phyloP scores from a whole-genome alignment of 176 grass and related monocot species.

The Chloris gayana region DNA sequence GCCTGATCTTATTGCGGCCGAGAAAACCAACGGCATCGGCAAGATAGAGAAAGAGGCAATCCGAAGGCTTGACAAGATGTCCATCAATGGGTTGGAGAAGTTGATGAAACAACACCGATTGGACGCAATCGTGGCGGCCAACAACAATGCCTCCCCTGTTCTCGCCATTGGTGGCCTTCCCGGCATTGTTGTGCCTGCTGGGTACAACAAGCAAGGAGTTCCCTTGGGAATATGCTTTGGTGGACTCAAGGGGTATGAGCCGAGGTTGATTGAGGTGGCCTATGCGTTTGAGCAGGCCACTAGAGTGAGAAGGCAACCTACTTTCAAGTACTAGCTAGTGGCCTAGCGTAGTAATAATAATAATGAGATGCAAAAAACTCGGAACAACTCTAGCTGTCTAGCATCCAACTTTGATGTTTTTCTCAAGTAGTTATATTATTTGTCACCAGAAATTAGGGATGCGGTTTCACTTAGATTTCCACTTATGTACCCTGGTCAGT shows the following conservation, averaged over 20 bases:
- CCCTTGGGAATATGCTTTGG: constrained; percentile 65
- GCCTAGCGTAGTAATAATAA: too few relatives aligned
- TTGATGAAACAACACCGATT: constrained; percentile 39
- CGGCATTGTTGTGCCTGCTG: constrained; percentile 59
- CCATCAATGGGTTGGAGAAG: constrained; percentile 32
- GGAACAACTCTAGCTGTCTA: too few relatives aligned
- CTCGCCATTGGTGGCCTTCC: constrained; percentile 55
- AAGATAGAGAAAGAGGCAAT: constrained; percentile 15
- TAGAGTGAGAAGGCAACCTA: constrained; percentile 42
- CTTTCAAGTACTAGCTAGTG: constrained; percentile 2
- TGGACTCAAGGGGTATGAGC: constrained; percentile 56
- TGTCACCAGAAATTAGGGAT: too few relatives aligned
- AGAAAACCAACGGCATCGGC: constrained; percentile 33
- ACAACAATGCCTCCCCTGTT: not conserved
- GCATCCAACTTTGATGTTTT: too few relatives aligned
- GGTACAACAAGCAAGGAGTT: constrained; percentile 41
- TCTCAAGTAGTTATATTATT: too few relatives aligned
- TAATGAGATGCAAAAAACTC: too few relatives aligned
- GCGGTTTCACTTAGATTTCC: too few relatives aligned
- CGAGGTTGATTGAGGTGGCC: constrained; percentile 61
- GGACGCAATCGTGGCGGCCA: constrained; percentile 45
- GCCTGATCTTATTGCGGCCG: too few relatives aligned
- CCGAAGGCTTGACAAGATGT: constrained; percentile 22
- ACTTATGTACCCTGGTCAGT: too few relatives aligned
- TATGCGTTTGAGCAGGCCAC: constrained; percentile 74